Evolutionary conservation across 768 basidiomycete genomes (phyloP).

Genomic region (Suillus brevipes): DNA sequence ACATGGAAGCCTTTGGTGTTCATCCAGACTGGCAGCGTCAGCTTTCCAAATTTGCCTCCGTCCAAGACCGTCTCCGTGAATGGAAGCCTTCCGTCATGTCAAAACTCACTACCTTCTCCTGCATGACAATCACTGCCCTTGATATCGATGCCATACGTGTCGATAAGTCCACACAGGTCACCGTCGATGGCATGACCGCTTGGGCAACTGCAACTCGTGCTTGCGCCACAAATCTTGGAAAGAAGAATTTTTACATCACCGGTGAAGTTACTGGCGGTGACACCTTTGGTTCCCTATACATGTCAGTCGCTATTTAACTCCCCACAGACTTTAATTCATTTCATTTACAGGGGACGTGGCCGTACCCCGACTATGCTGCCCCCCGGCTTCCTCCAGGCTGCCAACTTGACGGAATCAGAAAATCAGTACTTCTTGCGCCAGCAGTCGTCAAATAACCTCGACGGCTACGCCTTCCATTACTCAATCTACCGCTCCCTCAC

Average conservation of each 20-base stretch:
- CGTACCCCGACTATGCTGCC: conserved; percentile 75
- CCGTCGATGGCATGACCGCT: conserved; percentile 72
- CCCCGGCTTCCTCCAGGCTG: conserved; percentile 64
- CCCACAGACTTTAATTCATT: conserved; percentile 4
- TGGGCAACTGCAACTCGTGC: conserved; percentile 76
- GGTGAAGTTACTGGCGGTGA: conserved; percentile 96
- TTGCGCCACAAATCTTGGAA: conserved; percentile 71
- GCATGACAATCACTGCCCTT: conserved; percentile 83
- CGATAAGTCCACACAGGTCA: conserved; percentile 92
- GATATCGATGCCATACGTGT: conserved; percentile 95
- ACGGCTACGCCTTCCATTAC: conserved; percentile 89
- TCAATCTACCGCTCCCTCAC: conserved; percentile 85
- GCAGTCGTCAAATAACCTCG: conserved; percentile 59
- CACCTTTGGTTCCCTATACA: conserved; percentile 82
- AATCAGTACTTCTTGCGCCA: conserved; percentile 82
- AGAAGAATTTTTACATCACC: conserved; percentile 86
- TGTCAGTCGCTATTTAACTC: conserved; percentile 46
- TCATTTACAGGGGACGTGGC: conserved; percentile 70
- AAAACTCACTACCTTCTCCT: conserved; percentile 77
- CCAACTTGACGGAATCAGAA: conserved; percentile 59
- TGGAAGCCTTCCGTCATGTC: conserved; percentile 81
- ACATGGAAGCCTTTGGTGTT: conserved; percentile 97
- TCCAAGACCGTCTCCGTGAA: conserved; percentile 93
- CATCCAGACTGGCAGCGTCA: conserved; percentile 94
- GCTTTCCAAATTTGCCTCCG: conserved; percentile 91